phyloP scores from a whole-genome alignment of 2,329 filamentous ascomycete species.

The Claviceps capensis region DNA sequence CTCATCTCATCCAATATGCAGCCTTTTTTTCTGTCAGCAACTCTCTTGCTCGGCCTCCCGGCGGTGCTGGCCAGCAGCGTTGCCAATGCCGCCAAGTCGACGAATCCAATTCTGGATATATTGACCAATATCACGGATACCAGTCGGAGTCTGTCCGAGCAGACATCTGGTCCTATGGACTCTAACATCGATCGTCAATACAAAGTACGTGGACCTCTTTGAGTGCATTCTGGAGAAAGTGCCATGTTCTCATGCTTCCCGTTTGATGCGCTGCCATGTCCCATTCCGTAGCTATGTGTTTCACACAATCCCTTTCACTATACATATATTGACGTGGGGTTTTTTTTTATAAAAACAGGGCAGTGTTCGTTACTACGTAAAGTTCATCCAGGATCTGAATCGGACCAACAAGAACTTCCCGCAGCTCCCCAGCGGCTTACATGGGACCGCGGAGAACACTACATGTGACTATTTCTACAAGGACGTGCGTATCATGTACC shows the following conservation, averaged over 20 bases:
- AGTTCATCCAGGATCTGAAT: not conserved
- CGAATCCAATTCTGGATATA: not conserved
- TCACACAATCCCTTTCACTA: too few relatives aligned
- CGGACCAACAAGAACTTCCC: not conserved
- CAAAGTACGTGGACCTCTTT: too few relatives aligned
- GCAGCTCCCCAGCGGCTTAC: not conserved
- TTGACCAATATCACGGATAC: not conserved
- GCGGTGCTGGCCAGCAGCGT: not conserved
- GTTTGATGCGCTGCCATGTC: too few relatives aligned
- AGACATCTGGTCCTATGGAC: not conserved
- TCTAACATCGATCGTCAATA: not conserved
- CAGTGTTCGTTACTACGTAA: not conserved
- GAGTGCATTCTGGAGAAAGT: too few relatives aligned
- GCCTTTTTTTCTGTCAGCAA: not conserved
- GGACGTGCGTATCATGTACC: not conserved
- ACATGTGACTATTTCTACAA: not conserved
- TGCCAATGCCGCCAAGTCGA: not conserved
- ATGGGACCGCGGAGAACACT: not conserved
- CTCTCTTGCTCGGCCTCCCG: not conserved
- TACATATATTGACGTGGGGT: not conserved
- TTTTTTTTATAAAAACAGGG: not conserved
- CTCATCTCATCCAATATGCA: not conserved
- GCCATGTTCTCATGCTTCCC: too few relatives aligned
- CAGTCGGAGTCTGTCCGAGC: not conserved
- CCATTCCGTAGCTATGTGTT: too few relatives aligned